These are phyloP conservation scores for Coniochaeta pulveracea DNA, from an alignment of 2,329 filamentous ascomycete genomes.

Conservation along the genomic window DNA sequence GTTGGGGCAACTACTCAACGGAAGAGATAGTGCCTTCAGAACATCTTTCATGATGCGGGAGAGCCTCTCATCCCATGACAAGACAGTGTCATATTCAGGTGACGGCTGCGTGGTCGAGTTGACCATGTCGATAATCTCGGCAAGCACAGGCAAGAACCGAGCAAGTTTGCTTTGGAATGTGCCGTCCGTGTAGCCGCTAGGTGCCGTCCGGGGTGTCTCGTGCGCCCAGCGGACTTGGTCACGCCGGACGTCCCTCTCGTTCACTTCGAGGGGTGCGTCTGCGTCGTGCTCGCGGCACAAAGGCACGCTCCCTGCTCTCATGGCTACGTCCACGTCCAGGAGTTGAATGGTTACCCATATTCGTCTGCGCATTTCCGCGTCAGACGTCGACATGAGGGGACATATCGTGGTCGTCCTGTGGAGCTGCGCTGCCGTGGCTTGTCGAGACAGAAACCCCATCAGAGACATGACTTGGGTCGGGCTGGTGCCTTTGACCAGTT, in stretches of 20 bases:
- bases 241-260: constrained; percentile 10
- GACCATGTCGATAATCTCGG: constrained; percentile 9
- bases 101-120: constrained; percentile 13
- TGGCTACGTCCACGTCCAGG: constrained; percentile 15
- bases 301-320: constrained; percentile 13
- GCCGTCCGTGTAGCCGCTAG: constrained; percentile 9
- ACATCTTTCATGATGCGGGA: constrained; percentile 9
- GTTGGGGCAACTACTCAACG: neutral
- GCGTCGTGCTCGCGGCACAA: constrained; percentile 10
- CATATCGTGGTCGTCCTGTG: constrained; percentile 10
- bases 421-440: constrained; percentile 13
- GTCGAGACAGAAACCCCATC: constrained; percentile 11
- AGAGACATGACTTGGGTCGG: constrained; percentile 11
- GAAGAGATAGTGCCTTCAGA: constrained; percentile 5
- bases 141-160: constrained; percentile 10
- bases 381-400: constrained; percentile 9
- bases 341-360: constrained; percentile 15
- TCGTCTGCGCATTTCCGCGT: constrained; percentile 12
- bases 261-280: constrained; percentile 11
- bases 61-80: constrained; percentile 26
- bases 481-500: constrained; percentile 11
- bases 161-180: constrained; percentile 12
- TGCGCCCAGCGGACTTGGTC: constrained; percentile 9
- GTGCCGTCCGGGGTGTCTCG: constrained; percentile 4
- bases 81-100: constrained; percentile 22